A percentile compares a stretch with the other conserved stretches of the same genome.
phyloP scores from a whole-genome alignment of 805 yeast genomes.

The Starmerella etchellsii region DNA sequence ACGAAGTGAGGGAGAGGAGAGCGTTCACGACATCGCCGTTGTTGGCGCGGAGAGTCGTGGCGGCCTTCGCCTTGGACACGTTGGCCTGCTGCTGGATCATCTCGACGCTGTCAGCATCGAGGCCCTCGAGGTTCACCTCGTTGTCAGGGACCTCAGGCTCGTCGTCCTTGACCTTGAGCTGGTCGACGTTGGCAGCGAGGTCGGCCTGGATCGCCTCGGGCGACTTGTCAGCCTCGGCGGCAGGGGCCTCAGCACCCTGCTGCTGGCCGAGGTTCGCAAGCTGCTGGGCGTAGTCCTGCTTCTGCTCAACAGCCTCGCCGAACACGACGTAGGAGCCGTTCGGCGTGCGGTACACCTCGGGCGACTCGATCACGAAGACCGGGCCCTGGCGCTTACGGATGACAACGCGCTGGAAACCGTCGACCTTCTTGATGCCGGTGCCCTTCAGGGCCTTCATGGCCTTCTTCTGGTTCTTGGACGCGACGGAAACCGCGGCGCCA shows the following conservation, averaged over 20 bases:
- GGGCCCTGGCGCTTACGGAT: slow-evolving; percentile 87
- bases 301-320: slow-evolving; percentile 82
- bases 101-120: slow-evolving; percentile 69
- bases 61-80: slow-evolving; percentile 80
- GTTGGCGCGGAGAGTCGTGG: slow-evolving; percentile 76
- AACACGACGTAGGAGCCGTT: slow-evolving; percentile 93
- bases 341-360: slow-evolving; percentile 88
- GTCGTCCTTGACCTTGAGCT: slow-evolving; percentile 27
- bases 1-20: no score
- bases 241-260: slow-evolving; percentile 32
- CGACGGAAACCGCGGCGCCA: slow-evolving; percentile 69
- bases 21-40: slow-evolving; percentile 93
- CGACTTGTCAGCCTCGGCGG: slow-evolving; percentile 25
- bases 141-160: slow-evolving; percentile 46
- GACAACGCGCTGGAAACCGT: slow-evolving; percentile 90
- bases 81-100: slow-evolving; percentile 85
- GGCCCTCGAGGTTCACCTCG: slow-evolving; percentile 74
- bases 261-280: slow-evolving; percentile 37
- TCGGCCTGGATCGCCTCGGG: slow-evolving; percentile 24
- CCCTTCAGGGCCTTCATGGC: slow-evolving; percentile 83
- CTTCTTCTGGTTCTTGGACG: slow-evolving; percentile 87
- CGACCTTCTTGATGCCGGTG: slow-evolving; percentile 78
- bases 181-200: slow-evolving; percentile 26
- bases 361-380: slow-evolving; percentile 79
- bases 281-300: slow-evolving; percentile 77